Base-by-base conservation (phyloP, 495 filamentous ascomycete genomes). In the Neurospora sp. region DNA sequence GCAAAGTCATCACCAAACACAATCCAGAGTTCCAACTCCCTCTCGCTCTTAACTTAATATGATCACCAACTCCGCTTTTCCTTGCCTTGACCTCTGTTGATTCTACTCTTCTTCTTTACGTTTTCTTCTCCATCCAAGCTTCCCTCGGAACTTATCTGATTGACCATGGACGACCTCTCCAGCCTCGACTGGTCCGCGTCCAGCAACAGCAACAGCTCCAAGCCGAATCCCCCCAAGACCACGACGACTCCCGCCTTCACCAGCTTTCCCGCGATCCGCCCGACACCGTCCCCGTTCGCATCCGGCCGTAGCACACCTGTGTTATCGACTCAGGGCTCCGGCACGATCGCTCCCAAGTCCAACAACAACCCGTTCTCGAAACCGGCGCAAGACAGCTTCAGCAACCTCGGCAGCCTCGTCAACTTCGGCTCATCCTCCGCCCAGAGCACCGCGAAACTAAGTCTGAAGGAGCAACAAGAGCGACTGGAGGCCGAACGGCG, bases 381-480 rank as follows among this genome's bases (percentile, higher is more conserved):
- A 42, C 87, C 91, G 2, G 85, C 87, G 6, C 87, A 87, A 70
- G 95, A 98, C 79, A 96, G 92, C 84, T 99, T 99, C 79, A 91
- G 94, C 74, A 93, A 91, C 77, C 85, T 99, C 27, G 90, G 94
- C 74, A 93, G 91, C 77, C 85, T 99, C 22, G 90, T 98, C 27
- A 91, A 89, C 59, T 93, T 95, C 73, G 89, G 88, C 68, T 82
- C 27, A 65, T 65, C 53, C 53, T 65, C 88, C 14, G 85, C 89
- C n/a, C 91, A 91, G 75, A 77, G 84, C 38, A 85, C 81, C n/a
- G 89, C 87, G 79, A 94, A 90, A 73, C 83, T 97, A 0, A 92
- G 91, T 2, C 86, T 99, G 7, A 87, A 91, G 71, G 93, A 98
- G 79, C 93, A 93, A 73, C 95, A 98, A 80, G 92, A 90, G 82